phyloP scores from a whole-genome alignment of 2,329 filamentous ascomycete genomes.

The Paraphaeosphaeria minitans region DNA sequence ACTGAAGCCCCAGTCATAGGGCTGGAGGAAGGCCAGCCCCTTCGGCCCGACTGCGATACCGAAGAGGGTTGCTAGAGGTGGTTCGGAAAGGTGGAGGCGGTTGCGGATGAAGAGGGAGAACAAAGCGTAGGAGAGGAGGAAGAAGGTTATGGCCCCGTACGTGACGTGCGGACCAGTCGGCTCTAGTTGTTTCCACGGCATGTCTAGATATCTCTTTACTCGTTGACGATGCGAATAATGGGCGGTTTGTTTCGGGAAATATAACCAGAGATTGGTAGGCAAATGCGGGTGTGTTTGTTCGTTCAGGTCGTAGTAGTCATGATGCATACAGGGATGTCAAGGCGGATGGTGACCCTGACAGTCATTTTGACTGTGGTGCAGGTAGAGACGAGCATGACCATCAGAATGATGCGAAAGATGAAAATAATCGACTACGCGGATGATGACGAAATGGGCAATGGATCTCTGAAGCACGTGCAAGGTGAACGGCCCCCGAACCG shows the following conservation, averaged over 20 bases:
- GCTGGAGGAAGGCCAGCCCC: conserved; percentile 47
- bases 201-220: conserved; percentile 17
- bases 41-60: conserved; percentile 53
- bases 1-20: conserved; percentile 50
- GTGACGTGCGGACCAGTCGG: conserved; percentile 53
- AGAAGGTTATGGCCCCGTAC: conserved; percentile 52
- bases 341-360: neutral
- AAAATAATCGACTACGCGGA: neutral
- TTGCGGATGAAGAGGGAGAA: conserved; percentile 55
- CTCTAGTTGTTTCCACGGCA: conserved; percentile 54
- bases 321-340: neutral
- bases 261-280: neutral
- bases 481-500: neutral
- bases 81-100: conserved; percentile 55
- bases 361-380: neutral
- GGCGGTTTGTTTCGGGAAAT: neutral
- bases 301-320: neutral
- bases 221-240: neutral
- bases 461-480: neutral
- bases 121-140: conserved; percentile 54
- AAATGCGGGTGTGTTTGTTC: neutral
- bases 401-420: neutral
- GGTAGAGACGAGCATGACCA: neutral
- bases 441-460: conserved; percentile 5
- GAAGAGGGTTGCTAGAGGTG: conserved; percentile 53